Evolutionary conservation across 73 alveolate species (phyloP), one percentile per base, ranked within the genome.

Genomic region (Stentor roeselii): DNA sequence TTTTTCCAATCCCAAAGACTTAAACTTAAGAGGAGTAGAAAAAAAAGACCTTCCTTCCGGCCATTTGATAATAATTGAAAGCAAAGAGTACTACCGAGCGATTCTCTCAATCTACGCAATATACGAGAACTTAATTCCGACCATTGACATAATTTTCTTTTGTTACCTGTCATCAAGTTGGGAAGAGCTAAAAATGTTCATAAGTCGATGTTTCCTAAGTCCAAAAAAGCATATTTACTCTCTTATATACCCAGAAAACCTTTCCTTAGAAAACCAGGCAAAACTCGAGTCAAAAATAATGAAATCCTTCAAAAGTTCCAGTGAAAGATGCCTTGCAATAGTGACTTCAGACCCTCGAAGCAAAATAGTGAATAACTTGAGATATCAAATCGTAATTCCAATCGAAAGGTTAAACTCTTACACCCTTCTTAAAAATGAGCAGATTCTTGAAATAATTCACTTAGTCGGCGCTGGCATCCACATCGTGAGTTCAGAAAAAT

Each of bases 281-380:
- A 67, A 67, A 2, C 41, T 32, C 2, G 34, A 67, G 2, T 21
- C 37, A 30, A 21, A 21, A 34, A 14, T 67, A 15, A 34, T 21
- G 0, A 2, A 67, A 67, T 32, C 21, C 3, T 32, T 15, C 34
- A 32, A 21, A 0, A 21, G 80, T 2, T 15, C 21, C 0, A n/a
- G 11, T 67, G 41, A 67, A 21, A 21, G 21, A 14, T 21, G 2
- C 11, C 2, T 67, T 30, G 80, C 41, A 30, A 34, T 67, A 1
- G 34, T 67, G 34, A 67, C 80, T 67, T n/a, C 37, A 27, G 41
- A 67, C 80, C 37, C 41, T 11, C 21, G 80, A 67, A 27, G 41
- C 11, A 21, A 21, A 27, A 27, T 67, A 1, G 11, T 32, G 1
- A 21, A 21, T 67, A 27, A 67, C 34, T 67, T 67, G 11, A n/a